Evolutionary conservation across 169 alveolate genomes (phyloP).

Genomic region (Plasmodium billcollinsi): DNA sequence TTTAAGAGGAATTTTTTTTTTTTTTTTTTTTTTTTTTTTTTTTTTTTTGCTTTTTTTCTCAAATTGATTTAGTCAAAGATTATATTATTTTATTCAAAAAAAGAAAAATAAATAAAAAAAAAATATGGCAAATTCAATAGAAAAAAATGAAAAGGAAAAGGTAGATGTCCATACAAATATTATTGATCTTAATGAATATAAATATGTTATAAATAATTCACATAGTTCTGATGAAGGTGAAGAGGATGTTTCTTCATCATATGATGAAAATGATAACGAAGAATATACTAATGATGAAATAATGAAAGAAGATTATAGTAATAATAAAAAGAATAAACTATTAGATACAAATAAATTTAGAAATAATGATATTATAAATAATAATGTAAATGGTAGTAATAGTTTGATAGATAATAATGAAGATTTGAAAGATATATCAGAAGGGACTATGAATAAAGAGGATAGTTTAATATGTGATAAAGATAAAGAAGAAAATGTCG

Average conservation of each 20-base stretch:
- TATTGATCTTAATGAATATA: conserved; percentile 68
- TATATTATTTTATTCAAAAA: not conserved
- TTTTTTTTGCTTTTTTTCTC: too few relatives aligned
- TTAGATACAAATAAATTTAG: not conserved
- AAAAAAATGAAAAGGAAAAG: conserved; percentile 30
- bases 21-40: too few relatives aligned
- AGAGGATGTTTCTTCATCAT: conserved; percentile 13
- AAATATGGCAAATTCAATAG: conserved; percentile 23
- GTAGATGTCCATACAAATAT: conserved; percentile 9
- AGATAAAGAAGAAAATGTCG: not conserved
- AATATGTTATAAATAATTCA: conserved; percentile 50
- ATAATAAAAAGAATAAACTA: not conserved
- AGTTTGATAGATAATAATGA: not conserved
- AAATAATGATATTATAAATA: not conserved
- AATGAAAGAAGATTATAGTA: not conserved
- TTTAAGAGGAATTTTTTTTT: too few relatives aligned
- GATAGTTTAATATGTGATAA: not conserved
- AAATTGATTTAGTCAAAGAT: too few relatives aligned
- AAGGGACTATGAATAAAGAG: not conserved
- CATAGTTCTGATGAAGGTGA: conserved; percentile 55
- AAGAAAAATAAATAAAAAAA: not conserved
- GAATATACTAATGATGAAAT: not conserved
- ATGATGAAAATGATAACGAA: conserved; percentile 1
- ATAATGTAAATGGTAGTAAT: not conserved
- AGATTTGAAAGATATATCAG: not conserved